Conservation (phyloP, 192 early-diverging fungal species). For the Chytriomyces confervae region DNA sequence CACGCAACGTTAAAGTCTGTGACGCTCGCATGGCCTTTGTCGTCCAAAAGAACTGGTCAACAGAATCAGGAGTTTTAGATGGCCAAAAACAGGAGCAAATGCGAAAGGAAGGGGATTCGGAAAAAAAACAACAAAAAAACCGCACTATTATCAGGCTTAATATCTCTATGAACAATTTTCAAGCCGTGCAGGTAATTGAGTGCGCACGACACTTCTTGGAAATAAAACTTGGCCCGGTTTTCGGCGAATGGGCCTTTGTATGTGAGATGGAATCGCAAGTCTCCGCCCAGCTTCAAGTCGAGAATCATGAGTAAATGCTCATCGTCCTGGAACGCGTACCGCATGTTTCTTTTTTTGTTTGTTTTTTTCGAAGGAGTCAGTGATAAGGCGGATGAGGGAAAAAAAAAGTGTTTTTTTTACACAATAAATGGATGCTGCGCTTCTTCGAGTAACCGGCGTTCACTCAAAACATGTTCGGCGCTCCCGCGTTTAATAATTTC, state of each 20-base stretch:
- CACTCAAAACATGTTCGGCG: conserved; percentile 84
- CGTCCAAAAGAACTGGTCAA: conserved; percentile 50
- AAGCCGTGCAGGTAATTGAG: conserved; percentile 54
- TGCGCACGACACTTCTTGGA: conserved; percentile 52
- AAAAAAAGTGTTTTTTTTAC: conserved; percentile 5
- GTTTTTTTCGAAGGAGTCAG: background rate
- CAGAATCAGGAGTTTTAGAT: background rate
- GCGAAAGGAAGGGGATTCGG: no score
- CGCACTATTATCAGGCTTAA: conserved; percentile 47
- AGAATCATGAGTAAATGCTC: conserved; percentile 67
- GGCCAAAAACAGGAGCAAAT: conserved; percentile 69
- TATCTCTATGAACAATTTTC: conserved; percentile 60
- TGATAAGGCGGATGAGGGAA: no score
- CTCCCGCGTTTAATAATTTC: conserved; percentile 86
- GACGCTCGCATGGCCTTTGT: conserved; percentile 54
- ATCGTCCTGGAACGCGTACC: conserved; percentile 71
- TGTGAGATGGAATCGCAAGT: conserved; percentile 63
- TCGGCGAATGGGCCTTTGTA: conserved; percentile 49
- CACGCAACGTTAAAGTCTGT: conserved; percentile 64
- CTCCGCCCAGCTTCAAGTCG: conserved; percentile 65
- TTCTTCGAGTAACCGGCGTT: conserved; percentile 85
- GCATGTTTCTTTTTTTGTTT: conserved; percentile 55
- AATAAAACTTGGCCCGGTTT: conserved; percentile 50
- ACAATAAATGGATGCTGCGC: conserved; percentile 81
- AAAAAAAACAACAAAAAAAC: conserved; percentile 51